These are phyloP conservation scores for Prototheca wickerhamii DNA, from an alignment of 163 green algal genomes.

Conservation along the genomic window DNA sequence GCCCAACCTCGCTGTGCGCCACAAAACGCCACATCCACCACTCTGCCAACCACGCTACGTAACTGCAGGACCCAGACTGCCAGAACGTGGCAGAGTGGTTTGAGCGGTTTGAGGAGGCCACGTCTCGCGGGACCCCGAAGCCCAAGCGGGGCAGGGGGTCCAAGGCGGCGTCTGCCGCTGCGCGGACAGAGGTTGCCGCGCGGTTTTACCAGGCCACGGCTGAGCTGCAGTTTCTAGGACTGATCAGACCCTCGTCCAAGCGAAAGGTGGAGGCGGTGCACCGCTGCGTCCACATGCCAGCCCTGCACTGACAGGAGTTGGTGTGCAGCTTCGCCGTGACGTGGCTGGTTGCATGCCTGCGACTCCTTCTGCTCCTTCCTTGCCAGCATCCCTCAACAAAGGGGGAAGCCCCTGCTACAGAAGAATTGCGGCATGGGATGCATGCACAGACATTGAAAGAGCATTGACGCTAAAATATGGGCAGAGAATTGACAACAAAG, in stretches of 20 bases:
- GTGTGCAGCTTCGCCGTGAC: not conserved
- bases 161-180: not conserved
- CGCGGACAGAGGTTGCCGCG: conserved; percentile 20
- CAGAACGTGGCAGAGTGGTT: conserved; percentile 53
- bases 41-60: not conserved
- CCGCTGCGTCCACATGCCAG: conserved; percentile 24
- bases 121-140: not conserved
- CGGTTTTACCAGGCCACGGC: conserved; percentile 41
- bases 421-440: no score
- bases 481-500: no score
- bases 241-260: conserved; percentile 35
- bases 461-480: no score
- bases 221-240: conserved; percentile 50
- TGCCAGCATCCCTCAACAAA: no score
- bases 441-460: no score
- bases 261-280: conserved; percentile 34
- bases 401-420: no score
- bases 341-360: not conserved
- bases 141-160: not conserved
- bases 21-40: not conserved
- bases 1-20: not conserved
- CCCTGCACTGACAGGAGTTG: not conserved
- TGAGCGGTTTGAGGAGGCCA: conserved; percentile 27
- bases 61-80: conserved; percentile 28
- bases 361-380: no score